phyloP scores from a whole-genome alignment of 225 moss, liverwort and hornwort species.

The Climacium dendroides region DNA sequence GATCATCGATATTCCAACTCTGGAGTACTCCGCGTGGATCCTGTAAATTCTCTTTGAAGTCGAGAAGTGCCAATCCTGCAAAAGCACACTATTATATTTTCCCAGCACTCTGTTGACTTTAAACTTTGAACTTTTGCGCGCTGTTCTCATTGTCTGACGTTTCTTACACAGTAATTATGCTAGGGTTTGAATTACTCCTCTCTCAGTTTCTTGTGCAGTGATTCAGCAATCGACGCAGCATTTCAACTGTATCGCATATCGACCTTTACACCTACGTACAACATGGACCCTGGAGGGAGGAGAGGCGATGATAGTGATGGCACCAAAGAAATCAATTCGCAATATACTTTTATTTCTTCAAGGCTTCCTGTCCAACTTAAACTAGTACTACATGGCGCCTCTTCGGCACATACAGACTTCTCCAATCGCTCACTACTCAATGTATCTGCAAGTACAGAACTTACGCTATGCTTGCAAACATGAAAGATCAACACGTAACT shows the following conservation, averaged over 20 bases:
- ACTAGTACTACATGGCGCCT: not conserved
- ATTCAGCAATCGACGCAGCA: not conserved
- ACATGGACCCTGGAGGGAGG: not conserved
- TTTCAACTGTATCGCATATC: not conserved
- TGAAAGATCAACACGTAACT: not conserved
- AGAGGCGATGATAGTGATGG: not conserved
- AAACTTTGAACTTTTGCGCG: not conserved
- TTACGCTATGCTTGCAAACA: not conserved
- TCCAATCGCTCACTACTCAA: not conserved
- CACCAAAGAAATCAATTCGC: not conserved
- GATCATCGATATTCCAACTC: slow-evolving; percentile 19
- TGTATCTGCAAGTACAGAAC: not conserved
- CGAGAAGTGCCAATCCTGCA: slow-evolving; percentile 43
- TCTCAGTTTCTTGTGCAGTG: not conserved
- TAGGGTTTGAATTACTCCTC: not conserved
- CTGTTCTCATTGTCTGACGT: not conserved
- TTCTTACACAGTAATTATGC: not conserved
- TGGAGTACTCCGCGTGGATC: slow-evolving; percentile 14
- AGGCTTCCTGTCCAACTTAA: not conserved
- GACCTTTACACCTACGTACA: not conserved
- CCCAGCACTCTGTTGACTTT: not conserved
- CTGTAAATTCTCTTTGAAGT: slow-evolving; percentile 21
- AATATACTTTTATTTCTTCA: not conserved
- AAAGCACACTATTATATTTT: not conserved
- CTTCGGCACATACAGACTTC: not conserved